Percentiles rank a stretch among this genome's conserved stretches.
Evolutionary conservation across 78 protist species (phyloP).

Genomic region (slime mould (Dictyostelium discoideum)): DNA sequence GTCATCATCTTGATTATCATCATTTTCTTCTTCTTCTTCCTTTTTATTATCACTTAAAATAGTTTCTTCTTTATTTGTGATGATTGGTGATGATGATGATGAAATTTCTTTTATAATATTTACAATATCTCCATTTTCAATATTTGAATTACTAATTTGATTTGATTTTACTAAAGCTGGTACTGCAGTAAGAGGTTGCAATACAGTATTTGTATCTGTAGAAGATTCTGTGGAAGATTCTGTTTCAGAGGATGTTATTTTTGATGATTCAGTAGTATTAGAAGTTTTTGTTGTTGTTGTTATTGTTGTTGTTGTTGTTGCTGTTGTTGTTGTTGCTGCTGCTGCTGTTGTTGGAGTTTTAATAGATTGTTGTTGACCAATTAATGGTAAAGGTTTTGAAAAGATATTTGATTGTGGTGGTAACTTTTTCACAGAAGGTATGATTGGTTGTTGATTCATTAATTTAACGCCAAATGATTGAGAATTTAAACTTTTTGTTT

Average conservation of each 20-base stretch:
- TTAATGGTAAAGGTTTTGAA: slow-evolving; percentile 26
- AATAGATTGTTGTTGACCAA: background rate
- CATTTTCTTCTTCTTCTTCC: too few relatives aligned
- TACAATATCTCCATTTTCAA: background rate
- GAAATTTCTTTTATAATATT: background rate
- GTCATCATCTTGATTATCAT: background rate
- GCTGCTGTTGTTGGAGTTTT: slow-evolving; percentile 1
- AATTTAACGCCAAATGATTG: slow-evolving; percentile 3
- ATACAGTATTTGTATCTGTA: background rate
- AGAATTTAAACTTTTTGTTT: background rate
- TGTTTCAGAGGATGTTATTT: background rate
- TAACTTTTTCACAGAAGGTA: background rate
- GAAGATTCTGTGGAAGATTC: background rate
- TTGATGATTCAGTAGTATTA: background rate
- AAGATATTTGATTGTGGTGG: background rate
- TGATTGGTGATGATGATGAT: background rate
- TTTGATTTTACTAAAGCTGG: background rate
- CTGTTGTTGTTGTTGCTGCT: slow-evolving; percentile 23
- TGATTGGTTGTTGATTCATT: background rate
- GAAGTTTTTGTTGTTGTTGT: background rate
- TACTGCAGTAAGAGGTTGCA: background rate
- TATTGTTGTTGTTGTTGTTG: background rate
- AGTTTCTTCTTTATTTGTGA: background rate
- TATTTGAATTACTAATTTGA: background rate
- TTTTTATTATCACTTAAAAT: background rate